phyloP scores from a whole-genome alignment of 2,329 filamentous ascomycete genomes.

The Alternaria hordeiaustralica region DNA sequence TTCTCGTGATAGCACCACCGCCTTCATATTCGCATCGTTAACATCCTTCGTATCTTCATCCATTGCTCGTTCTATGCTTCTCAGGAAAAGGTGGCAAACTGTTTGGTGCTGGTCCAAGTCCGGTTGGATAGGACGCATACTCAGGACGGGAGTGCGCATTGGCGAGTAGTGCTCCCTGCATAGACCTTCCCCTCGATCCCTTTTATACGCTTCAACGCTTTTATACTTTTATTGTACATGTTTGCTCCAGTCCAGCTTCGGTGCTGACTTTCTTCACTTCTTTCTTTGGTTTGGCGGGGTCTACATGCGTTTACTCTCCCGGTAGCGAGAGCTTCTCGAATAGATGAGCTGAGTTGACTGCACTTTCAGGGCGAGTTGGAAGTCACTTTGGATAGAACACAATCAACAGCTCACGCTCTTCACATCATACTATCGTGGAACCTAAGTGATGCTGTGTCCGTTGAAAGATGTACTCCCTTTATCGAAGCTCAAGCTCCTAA shows the following conservation, averaged over 20 bases:
- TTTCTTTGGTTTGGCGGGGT: slow-evolving; percentile 5
- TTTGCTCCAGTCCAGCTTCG: slow-evolving; percentile 13
- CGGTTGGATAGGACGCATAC: slow-evolving; percentile 1
- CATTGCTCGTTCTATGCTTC: background rate
- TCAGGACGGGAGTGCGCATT: background rate
- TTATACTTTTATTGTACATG: slow-evolving; percentile 31
- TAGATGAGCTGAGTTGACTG: background rate
- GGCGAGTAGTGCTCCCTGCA: slow-evolving; percentile 4
- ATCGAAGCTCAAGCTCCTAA: background rate
- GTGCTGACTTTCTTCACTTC: slow-evolving; percentile 15
- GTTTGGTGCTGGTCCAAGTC: background rate
- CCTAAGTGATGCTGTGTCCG: background rate
- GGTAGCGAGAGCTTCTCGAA: background rate
- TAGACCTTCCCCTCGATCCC: slow-evolving; percentile 16
- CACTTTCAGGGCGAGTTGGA: background rate
- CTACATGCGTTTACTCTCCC: background rate
- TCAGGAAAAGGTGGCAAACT: background rate
- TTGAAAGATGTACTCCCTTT: background rate
- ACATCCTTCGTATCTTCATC: background rate
- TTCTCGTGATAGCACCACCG: background rate
- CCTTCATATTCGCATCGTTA: background rate
- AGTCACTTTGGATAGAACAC: background rate
- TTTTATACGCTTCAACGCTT: slow-evolving; percentile 9
- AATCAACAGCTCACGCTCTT: background rate
- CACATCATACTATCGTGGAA: background rate